A percentile compares a stretch with the other conserved stretches of the same genome.
These are phyloP conservation scores for Torrubiellomyces zombiae DNA, from an alignment of 2,329 filamentous ascomycete species.

Conservation along the genomic window DNA sequence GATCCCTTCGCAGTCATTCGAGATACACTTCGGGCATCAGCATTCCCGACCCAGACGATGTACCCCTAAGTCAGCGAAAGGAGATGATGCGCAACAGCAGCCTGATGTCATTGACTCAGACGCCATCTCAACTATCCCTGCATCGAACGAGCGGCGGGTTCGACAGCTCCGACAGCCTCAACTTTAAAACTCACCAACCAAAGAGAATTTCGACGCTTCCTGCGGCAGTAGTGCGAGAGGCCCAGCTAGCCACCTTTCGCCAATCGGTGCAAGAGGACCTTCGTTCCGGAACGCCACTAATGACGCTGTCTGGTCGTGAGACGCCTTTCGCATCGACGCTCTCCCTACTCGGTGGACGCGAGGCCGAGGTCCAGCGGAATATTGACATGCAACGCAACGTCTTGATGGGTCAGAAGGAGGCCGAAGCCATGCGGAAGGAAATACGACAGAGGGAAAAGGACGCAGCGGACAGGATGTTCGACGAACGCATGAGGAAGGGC, in stretches of 20 bases:
- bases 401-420: constrained; percentile 45
- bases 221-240: constrained; percentile 30
- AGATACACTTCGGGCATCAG: constrained; percentile 13
- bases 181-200: constrained; percentile 39
- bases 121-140: constrained; percentile 10
- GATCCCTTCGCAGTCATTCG: constrained; percentile 21
- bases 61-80: constrained; percentile 54
- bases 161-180: constrained; percentile 15
- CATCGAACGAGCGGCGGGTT: constrained; percentile 7
- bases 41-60: constrained; percentile 40
- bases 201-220: constrained; percentile 27
- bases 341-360: constrained; percentile 17
- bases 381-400: constrained; percentile 37
- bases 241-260: constrained; percentile 50
- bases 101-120: constrained; percentile 13
- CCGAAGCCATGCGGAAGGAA: constrained; percentile 42
- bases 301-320: constrained; percentile 18
- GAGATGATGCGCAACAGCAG: constrained; percentile 40
- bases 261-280: constrained; percentile 47
- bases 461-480: constrained; percentile 45
- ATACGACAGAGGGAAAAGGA: constrained; percentile 40
- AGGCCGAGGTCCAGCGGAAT: constrained; percentile 25
- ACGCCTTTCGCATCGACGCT: constrained; percentile 19
- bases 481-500: constrained; percentile 59
- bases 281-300: constrained; percentile 21